Conservation (phyloP, 768 basidiomycete species). For the Agaricus blazei region DNA sequence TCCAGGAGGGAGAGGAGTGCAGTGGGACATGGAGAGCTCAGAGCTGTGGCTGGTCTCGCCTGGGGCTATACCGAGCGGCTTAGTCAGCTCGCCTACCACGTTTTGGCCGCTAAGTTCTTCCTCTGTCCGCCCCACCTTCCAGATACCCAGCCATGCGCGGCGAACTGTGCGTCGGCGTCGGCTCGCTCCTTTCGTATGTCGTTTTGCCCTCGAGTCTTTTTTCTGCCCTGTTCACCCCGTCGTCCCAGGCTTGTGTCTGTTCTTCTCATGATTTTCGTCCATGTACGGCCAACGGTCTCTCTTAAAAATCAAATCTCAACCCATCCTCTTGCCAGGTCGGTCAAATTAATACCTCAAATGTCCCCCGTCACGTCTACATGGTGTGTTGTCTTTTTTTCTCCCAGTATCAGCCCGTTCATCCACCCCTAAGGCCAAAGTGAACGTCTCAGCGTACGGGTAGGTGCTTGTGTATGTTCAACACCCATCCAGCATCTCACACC, state of each 20-base stretch:
- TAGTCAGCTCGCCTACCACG: constrained; percentile 17
- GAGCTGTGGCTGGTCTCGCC: constrained; percentile 11
- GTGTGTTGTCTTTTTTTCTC: constrained; percentile 30
- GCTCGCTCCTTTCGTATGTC: constrained; percentile 67
- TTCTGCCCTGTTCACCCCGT: constrained; percentile 17
- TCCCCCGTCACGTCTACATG: constrained; percentile 71
- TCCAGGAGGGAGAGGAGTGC: constrained; percentile 21
- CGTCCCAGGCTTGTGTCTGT: constrained; percentile 38
- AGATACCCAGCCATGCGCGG: constrained; percentile 48
- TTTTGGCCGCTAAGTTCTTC: constrained; percentile 19
- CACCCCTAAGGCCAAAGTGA: constrained; percentile 51
- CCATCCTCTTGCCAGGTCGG: constrained; percentile 51
- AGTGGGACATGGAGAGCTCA: constrained; percentile 27
- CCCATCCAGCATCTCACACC: not conserved
- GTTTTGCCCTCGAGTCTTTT: constrained; percentile 11
- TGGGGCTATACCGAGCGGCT: not conserved
- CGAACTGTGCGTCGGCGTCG: constrained; percentile 70
- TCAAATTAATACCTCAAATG: constrained; percentile 73
- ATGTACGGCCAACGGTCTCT: constrained; percentile 44
- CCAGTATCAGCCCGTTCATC: not conserved
- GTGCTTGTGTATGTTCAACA: constrained; percentile 15
- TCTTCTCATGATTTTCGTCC: constrained; percentile 73
- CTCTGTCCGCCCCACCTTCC: constrained; percentile 8
- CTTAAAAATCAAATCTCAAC: constrained; percentile 11
- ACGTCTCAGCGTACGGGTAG: constrained; percentile 70